Evolutionary conservation across 1,139 yeast species (phyloP), one percentile per base, ranked within the genome.

Genomic region (Hyphopichia khmerensis): DNA sequence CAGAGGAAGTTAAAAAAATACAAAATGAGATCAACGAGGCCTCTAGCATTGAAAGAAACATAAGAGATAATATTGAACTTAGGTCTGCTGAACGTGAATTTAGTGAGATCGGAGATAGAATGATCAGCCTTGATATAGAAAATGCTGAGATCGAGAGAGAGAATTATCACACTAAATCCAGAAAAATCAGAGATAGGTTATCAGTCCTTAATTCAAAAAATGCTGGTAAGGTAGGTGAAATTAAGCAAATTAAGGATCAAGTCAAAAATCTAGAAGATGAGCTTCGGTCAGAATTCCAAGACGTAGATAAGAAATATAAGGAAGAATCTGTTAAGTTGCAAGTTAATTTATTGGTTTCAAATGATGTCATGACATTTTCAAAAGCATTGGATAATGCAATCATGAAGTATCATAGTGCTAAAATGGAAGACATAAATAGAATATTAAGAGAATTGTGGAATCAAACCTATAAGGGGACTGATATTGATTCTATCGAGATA

Each of bases 381-480:
- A 87, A 83, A 52, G 96, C 96, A 0, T 72, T 95, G 40, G 99
- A 95, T 56, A 81, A 81, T 51, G 96, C 98, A 0, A 91, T 95
- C 40, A 91, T 95, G 96, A 84, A 84, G 55, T 93, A 82, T 57
- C 99, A 95, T 60, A 78, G 89, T 44, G 69, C 86, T 47, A 95
- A 95, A 60, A 95, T 95, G 99, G 82, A 82, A 51, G 96, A 91
- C 54, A 90, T 93, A 54, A 95, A 95, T 62, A 73, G 87, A 47
- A 87, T 89, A 26, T 72, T 95, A 40, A 93, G 87, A 55, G 97
- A 90, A 55, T 65, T 93, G 36, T 95, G 99, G 99, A 87, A 89
- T 47, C 82, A 81, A 43, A 93, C 99, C 0, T 95, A 95, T 57
- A 86, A 87, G 50, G 99, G 99, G 1, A 85, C 97, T 1, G 99